These are phyloP conservation scores for Bimuria novae-zelandiae DNA, from an alignment of 2,329 filamentous ascomycete genomes.

Conservation along the genomic window DNA sequence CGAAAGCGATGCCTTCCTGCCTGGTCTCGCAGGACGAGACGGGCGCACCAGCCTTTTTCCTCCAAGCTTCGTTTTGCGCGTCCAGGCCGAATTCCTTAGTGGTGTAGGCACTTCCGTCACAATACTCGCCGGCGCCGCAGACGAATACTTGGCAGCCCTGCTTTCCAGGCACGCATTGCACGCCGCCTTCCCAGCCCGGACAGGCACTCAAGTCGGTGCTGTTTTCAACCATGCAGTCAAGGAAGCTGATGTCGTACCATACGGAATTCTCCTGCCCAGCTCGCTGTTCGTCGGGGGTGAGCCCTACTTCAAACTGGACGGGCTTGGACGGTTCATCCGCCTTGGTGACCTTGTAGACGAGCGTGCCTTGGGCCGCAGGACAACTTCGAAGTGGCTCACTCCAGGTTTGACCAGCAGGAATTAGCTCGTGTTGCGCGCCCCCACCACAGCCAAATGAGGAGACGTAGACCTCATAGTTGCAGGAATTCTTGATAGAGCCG, in stretches of 20 bases:
- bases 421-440: neutral
- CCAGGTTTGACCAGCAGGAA: constrained; percentile 9
- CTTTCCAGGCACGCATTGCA: constrained; percentile 5
- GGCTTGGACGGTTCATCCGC: neutral
- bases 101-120: constrained; percentile 11
- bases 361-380: neutral
- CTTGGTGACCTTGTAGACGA: constrained; percentile 7
- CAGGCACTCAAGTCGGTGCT: constrained; percentile 10
- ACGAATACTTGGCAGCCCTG: constrained; percentile 10
- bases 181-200: constrained; percentile 11
- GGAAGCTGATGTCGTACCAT: constrained; percentile 14
- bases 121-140: constrained; percentile 12
- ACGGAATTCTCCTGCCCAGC: neutral
- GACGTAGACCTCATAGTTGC: constrained; percentile 22
- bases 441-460: constrained; percentile 16
- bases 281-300: neutral
- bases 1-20: constrained; percentile 3
- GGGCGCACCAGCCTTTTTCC: neutral
- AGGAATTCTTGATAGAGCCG: constrained; percentile 24
- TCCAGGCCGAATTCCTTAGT: constrained; percentile 9
- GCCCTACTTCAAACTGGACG: constrained; percentile 7
- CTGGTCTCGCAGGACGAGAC: neutral
- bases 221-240: constrained; percentile 8
- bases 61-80: neutral
- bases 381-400: constrained; percentile 10